Conservation (phyloP, 2,329 filamentous ascomycete species). For the Cladophialophora yegresii region DNA sequence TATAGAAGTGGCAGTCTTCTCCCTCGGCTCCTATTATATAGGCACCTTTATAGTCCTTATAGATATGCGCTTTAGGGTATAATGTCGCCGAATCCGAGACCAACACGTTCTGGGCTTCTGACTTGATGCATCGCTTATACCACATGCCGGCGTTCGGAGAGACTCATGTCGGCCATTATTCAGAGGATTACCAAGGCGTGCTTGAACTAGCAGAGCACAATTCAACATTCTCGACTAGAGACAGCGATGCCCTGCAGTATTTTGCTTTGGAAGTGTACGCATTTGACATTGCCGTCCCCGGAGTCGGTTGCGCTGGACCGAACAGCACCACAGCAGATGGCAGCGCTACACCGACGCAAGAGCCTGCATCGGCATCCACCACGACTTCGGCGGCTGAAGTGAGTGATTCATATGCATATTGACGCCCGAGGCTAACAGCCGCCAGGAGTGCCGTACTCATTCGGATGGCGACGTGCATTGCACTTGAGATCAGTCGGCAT, state of each 20-base stretch:
- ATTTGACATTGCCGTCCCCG: slow-evolving; percentile 64
- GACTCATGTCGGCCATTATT: slow-evolving; percentile 62
- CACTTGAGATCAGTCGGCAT: not conserved
- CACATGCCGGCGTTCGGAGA: slow-evolving; percentile 65
- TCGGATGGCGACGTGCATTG: not conserved
- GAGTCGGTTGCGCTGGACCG: slow-evolving; percentile 60
- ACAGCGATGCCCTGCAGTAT: slow-evolving; percentile 66
- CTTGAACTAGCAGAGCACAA: slow-evolving; percentile 55
- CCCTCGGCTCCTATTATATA: slow-evolving; percentile 40
- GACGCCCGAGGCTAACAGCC: not conserved
- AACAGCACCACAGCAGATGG: not conserved
- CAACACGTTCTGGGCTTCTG: slow-evolving; percentile 66
- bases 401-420: not conserved
- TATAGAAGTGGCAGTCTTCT: slow-evolving; percentile 71
- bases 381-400: not conserved
- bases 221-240: slow-evolving; percentile 55
- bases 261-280: slow-evolving; percentile 69
- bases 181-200: slow-evolving; percentile 59
- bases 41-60: slow-evolving; percentile 35
- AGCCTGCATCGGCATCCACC: not conserved
- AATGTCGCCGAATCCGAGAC: slow-evolving; percentile 58
- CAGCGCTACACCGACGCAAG: not conserved
- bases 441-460: not conserved
- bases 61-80: slow-evolving; percentile 65
- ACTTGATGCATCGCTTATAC: slow-evolving; percentile 67